Evolutionary conservation across 2,329 filamentous ascomycete genomes (phyloP), one percentile per base, ranked within the genome.

Genomic region (Colletotrichum acutatum): DNA sequence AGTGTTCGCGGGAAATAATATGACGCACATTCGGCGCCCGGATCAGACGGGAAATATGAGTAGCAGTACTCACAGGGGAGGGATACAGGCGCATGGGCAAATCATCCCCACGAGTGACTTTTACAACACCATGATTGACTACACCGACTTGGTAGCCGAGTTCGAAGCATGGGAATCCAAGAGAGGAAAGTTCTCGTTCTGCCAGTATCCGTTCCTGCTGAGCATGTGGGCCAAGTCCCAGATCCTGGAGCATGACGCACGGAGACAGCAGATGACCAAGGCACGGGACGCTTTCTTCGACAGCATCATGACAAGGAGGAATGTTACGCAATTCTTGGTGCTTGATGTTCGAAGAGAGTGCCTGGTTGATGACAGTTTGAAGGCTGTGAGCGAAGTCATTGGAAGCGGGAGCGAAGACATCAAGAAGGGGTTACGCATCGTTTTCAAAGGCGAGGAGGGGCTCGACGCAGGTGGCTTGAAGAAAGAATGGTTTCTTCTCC

Each of bases 141-240:
- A 94, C 77, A 90, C 92, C n/a, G 94, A 98, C 79, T 86, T 98
- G 7, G 90, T 97, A 59, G 90, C 90, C 0, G 95, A 98, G 80
- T 98, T 97, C 78, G 94, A 97, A 78, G 88, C 90, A 11, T 98
- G 95, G 95, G 95, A 97, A 79, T 88, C 90, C 5, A 92, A 89
- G 75, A 88, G 89, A 64, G 88, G 88, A 24, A 94, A 91, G 76
- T 98, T 98, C 79, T 90, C 94, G 0, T 97, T 98, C 79, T 98
- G 95, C 79, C 94, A 97, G 79, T 97, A 97, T 78, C 95, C 95
- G 0, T 97, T 98, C 78, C 92, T 98, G 76, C 86, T 98, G 53
- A 97, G 95, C 74, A 95, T 98, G 75, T 95, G 94, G 86, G 93
- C 95, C 32, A 98, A 98, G 82, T 97, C 97, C 71, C 93, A 93